Evolutionary conservation across 441 rosid species (phyloP), one percentile per base, ranked within the genome.

Genomic region (Jatropha podagrica): DNA sequence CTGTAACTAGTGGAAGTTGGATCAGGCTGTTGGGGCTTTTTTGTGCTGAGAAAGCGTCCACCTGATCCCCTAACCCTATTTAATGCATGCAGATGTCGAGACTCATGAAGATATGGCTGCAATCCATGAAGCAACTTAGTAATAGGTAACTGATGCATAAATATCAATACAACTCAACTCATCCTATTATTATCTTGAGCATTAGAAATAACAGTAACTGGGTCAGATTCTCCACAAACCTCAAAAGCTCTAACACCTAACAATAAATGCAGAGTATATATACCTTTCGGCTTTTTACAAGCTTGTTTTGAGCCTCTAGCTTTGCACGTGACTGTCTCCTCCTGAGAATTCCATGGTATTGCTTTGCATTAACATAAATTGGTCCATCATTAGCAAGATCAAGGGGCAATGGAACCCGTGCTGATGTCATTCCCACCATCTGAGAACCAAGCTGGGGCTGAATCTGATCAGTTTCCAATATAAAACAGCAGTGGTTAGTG

Each of bases 61-160:
- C 89, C 86, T 1, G 87, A 73, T 38, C 89, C 89, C 72, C 89
- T 71, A 51, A 84, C 78, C 81, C 87, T 76, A 44, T 82, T 86
- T 48, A 84, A 62, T 2, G 89, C 89, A 65, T 86, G 89, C 64
- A 62, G 74, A 66, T 86, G 89, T 75, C 89, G 76, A 41, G 89
- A 86, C 81, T 86, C 89, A 0, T 86, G 89, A 46, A 84, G 87
- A 68, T 86, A 86, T 11, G 88, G 87, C 88, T 86, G 84, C 83
- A 80, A 66, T 61, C n/a, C 32, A 12, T 64, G 9, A 55, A 54
- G 40, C 17, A 17, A 44, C 0, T 14, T 23, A 7, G 61, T 66
- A 32, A 74, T 41, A 15, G 7, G 38, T 32, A 14, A 37, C 18
- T 54, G 20, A 60, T 32, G 17, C 42, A 65, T 69, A 38, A 51